Percentiles rank a stretch among this genome's conserved stretches.
These are phyloP conservation scores for Rhizopogon vesiculosus DNA, from an alignment of 768 basidiomycete genomes.

Conservation along the genomic window DNA sequence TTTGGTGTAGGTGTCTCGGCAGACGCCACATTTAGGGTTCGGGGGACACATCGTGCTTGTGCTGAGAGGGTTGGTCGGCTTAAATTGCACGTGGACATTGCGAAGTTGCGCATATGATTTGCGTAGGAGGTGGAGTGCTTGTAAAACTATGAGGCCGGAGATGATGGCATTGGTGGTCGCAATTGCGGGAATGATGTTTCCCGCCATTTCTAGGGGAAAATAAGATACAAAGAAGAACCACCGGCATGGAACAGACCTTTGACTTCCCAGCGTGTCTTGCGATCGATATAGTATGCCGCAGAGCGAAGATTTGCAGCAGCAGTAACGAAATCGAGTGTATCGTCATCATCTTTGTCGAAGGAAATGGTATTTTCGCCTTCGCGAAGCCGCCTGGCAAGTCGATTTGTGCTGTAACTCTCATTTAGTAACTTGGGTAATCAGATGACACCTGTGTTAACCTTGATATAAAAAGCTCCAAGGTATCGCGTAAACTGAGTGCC, in stretches of 20 bases:
- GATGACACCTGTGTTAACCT: conserved; percentile 46
- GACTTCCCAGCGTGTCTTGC: conserved; percentile 93
- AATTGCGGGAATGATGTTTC: conserved; percentile 99
- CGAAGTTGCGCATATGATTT: conserved; percentile 56
- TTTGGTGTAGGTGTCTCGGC: conserved; percentile 77
- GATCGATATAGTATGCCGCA: conserved; percentile 81
- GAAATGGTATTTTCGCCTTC: conserved; percentile 67
- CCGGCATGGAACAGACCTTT: conserved; percentile 59
- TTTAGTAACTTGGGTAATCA: conserved; percentile 7
- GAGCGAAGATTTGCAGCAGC: conserved; percentile 92
- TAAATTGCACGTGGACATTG: conserved; percentile 77
- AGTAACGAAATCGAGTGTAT: conserved; percentile 94
- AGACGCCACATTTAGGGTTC: conserved; percentile 78
- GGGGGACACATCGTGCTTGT: conserved; percentile 63
- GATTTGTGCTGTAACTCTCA: conserved; percentile 55
- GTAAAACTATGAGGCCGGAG: conserved; percentile 90
- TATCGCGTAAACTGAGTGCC: conserved; percentile 72
- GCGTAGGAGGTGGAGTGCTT: conserved; percentile 81
- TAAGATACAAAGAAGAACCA: background rate
- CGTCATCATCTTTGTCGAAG: conserved; percentile 98
- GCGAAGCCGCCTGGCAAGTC: conserved; percentile 64
- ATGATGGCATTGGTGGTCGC: conserved; percentile 99
- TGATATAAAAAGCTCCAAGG: conserved; percentile 74
- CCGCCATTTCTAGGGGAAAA: conserved; percentile 82
- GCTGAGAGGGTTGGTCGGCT: conserved; percentile 73